Conservation (phyloP, 169 alveolate species). For the Ichthyophthirius multifiliis region DNA sequence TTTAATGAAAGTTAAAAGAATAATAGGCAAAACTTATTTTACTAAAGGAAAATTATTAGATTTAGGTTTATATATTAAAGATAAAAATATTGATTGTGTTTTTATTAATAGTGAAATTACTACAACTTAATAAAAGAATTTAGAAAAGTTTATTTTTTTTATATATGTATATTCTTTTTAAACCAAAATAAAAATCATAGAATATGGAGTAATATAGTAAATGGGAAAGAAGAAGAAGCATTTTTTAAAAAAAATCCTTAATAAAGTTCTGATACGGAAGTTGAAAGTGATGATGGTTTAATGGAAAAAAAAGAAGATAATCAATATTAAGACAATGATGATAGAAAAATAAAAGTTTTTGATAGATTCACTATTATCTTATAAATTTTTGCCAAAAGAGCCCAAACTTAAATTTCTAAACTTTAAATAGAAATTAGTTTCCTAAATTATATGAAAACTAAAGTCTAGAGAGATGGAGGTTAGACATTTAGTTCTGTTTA, state of each 20-base stretch:
- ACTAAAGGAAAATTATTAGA: conserved; percentile 66
- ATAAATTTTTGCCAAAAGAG: conserved; percentile 82
- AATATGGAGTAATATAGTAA: conserved; percentile 41
- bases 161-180: background rate
- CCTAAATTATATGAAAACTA: conserved; percentile 74
- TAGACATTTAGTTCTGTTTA: conserved; percentile 48
- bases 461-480: conserved; percentile 72
- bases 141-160: conserved; percentile 58
- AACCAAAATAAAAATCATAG: background rate
- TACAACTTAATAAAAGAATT: conserved; percentile 75
- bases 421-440: conserved; percentile 79
- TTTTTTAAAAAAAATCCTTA: background rate
- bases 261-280: conserved; percentile 19
- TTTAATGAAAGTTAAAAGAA: conserved; percentile 46
- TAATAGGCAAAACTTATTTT: conserved; percentile 48
- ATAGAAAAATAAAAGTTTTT: conserved; percentile 63
- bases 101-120: conserved; percentile 82
- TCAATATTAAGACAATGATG: background rate
- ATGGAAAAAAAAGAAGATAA: too few relatives aligned
- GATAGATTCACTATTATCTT: conserved; percentile 85
- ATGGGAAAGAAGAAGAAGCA: conserved; percentile 40
- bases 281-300: conserved; percentile 30
- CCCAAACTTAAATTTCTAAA: conserved; percentile 67
- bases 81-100: conserved; percentile 55
- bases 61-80: conserved; percentile 52